Percentiles rank a stretch among this genome's conserved stretches.
Evolutionary conservation across 495 filamentous ascomycete genomes (phyloP).

Genomic region (Neurospora sp.): DNA sequence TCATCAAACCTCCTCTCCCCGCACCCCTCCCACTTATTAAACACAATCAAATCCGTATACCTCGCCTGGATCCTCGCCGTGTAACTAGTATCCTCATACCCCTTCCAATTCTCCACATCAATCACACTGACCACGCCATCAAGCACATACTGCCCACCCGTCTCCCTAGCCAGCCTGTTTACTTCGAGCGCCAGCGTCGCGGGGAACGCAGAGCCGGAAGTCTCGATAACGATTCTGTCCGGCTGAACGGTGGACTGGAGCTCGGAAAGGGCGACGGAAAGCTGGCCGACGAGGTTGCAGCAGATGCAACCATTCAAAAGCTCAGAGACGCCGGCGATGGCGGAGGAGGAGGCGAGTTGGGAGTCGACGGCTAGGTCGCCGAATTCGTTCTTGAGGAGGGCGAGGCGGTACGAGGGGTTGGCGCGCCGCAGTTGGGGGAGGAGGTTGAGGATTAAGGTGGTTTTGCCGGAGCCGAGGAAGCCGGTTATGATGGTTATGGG

Average conservation of each 20-base stretch:
- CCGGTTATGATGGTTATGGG: slow-evolving; percentile 93
- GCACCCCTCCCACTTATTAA: slow-evolving; percentile 89
- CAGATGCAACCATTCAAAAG: slow-evolving; percentile 95
- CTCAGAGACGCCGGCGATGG: slow-evolving; percentile 84
- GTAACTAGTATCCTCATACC: slow-evolving; percentile 85
- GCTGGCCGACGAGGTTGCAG: slow-evolving; percentile 91
- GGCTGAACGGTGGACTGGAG: slow-evolving; percentile 50
- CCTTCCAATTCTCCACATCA: slow-evolving; percentile 95
- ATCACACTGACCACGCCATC: slow-evolving; percentile 91
- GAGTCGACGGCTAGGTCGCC: slow-evolving; percentile 90
- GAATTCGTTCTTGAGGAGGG: slow-evolving; percentile 97
- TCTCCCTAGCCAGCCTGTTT: slow-evolving; percentile 62
- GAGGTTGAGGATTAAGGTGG: slow-evolving; percentile 82
- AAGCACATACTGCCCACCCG: slow-evolving; percentile 54
- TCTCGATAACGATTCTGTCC: slow-evolving; percentile 90
- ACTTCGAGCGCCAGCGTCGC: slow-evolving; percentile 89
- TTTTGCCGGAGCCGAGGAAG: slow-evolving; percentile 91
- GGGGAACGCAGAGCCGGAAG: slow-evolving; percentile 76
- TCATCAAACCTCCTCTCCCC: slow-evolving; percentile 67
- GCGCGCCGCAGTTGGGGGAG: slow-evolving; percentile 67
- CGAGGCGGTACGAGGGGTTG: slow-evolving; percentile 64
- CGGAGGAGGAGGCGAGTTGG: slow-evolving; percentile 67
- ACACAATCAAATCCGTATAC: slow-evolving; percentile 88
- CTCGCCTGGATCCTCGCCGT: slow-evolving; percentile 77
- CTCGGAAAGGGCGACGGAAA: slow-evolving; percentile 66